Percentiles rank a stretch among this genome's conserved stretches.
phyloP scores from a whole-genome alignment of 306 rosid species.

The Rosa lucieae region DNA sequence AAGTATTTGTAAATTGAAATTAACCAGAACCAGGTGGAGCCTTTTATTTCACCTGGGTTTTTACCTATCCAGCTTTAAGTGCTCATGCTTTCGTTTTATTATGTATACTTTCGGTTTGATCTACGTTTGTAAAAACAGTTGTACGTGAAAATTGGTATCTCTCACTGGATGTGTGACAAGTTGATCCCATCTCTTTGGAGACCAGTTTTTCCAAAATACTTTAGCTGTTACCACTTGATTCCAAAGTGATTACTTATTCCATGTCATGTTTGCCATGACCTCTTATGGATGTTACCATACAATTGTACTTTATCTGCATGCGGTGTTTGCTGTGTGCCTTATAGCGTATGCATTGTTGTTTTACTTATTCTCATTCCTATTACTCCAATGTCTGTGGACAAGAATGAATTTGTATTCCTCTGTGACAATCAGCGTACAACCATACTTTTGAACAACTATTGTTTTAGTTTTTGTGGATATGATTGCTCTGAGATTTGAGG shows the following conservation, averaged over 20 bases:
- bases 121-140: not conserved
- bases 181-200: not conserved
- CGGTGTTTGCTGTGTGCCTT: not conserved
- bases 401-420: not conserved
- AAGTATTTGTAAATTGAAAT: not conserved
- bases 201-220: not conserved
- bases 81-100: not conserved
- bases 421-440: not conserved
- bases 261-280: not conserved
- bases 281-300: not conserved
- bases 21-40: not conserved
- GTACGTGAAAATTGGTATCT: not conserved
- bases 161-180: not conserved
- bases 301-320: not conserved
- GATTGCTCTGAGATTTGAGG: not conserved
- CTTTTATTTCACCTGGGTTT: not conserved
- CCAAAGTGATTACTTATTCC: not conserved
- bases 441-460: not conserved
- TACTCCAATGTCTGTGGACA: not conserved
- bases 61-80: not conserved
- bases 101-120: not conserved
- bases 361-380: not conserved
- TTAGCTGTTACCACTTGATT: not conserved
- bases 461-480: not conserved
- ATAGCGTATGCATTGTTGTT: not conserved